Conservation (phyloP, 108 stramenopile genomes). For the Nitzschia sp. region DNA sequence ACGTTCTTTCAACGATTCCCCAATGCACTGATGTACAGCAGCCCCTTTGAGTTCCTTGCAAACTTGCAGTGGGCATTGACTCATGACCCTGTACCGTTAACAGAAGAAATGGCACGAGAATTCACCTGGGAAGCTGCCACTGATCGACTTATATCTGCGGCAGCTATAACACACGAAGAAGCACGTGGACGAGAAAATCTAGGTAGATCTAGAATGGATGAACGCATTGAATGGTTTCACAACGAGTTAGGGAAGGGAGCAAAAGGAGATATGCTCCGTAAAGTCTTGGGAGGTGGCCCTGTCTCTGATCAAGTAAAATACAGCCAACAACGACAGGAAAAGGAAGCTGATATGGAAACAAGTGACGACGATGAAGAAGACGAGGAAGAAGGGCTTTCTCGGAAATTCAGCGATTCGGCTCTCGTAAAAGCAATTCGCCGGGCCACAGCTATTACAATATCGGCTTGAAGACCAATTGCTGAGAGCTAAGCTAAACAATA, state of each 20-base stretch:
- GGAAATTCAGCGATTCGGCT: constrained; percentile 51
- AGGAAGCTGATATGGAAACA: constrained; percentile 28
- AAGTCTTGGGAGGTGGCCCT: constrained; percentile 71
- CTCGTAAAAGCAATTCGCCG: constrained; percentile 56
- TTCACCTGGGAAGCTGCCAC: constrained; percentile 89
- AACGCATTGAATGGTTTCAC: constrained; percentile 77
- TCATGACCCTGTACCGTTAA: constrained; percentile 75
- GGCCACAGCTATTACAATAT: constrained; percentile 23
- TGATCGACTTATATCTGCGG: constrained; percentile 63
- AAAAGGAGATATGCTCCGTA: constrained; percentile 68
- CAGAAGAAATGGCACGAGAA: constrained; percentile 49
- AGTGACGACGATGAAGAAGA: constrained; percentile 37
- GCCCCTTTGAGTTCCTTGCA: constrained; percentile 74
- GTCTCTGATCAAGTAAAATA: constrained; percentile 68
- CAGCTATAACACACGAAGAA: constrained; percentile 66
- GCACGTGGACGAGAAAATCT: constrained; percentile 51
- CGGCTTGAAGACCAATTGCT: constrained; percentile 3
- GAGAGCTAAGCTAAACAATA: background rate
- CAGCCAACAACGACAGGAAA: constrained; percentile 15
- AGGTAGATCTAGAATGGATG: constrained; percentile 63
- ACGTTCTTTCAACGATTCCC: constrained; percentile 74
- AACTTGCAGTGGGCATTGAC: constrained; percentile 76
- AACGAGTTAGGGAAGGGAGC: constrained; percentile 72
- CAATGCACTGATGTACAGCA: constrained; percentile 74
- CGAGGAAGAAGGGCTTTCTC: constrained; percentile 47